phyloP scores from a whole-genome alignment of 352 stramenopile species.

The Globisporangium canariense region DNA sequence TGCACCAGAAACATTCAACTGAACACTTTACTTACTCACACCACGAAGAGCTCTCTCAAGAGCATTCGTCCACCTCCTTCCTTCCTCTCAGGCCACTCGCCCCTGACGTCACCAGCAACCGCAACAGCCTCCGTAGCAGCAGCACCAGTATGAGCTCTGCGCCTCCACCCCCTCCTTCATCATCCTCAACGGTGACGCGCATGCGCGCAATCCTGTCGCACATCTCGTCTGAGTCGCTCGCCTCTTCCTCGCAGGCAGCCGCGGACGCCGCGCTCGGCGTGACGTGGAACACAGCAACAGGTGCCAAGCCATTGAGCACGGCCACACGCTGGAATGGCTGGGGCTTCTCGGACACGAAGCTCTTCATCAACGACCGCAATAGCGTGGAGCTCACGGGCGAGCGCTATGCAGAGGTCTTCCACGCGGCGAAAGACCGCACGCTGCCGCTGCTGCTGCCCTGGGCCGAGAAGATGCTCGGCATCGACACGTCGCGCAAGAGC shows the following conservation, averaged over 20 bases:
- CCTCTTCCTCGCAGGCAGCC: not conserved
- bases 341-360: conserved; percentile 66
- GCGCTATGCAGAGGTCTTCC: conserved; percentile 66
- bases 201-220: conserved; percentile 54
- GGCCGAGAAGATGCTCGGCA: conserved; percentile 51
- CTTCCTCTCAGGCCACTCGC: not conserved
- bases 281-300: conserved; percentile 2
- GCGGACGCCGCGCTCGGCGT: not conserved
- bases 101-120: not conserved
- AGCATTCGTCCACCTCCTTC: not conserved
- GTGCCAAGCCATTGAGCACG: conserved; percentile 19
- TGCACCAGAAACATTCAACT: not conserved
- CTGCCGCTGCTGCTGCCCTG: conserved; percentile 51
- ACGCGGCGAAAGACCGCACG: conserved; percentile 33
- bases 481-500: conserved; percentile 40
- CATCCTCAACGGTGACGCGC: conserved; percentile 31
- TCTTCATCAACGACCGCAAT: conserved; percentile 56
- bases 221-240: conserved; percentile 19
- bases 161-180: not conserved
- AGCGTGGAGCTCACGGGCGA: conserved; percentile 58
- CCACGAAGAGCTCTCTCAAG: not conserved
- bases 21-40: not conserved
- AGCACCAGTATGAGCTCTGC: not conserved
- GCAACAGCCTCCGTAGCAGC: not conserved
- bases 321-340: conserved; percentile 71